Percentiles rank a stretch among this genome's conserved stretches.
These are phyloP conservation scores for Aspergillus eucalypticola DNA, from an alignment of 2,329 filamentous ascomycete genomes.

Conservation along the genomic window DNA sequence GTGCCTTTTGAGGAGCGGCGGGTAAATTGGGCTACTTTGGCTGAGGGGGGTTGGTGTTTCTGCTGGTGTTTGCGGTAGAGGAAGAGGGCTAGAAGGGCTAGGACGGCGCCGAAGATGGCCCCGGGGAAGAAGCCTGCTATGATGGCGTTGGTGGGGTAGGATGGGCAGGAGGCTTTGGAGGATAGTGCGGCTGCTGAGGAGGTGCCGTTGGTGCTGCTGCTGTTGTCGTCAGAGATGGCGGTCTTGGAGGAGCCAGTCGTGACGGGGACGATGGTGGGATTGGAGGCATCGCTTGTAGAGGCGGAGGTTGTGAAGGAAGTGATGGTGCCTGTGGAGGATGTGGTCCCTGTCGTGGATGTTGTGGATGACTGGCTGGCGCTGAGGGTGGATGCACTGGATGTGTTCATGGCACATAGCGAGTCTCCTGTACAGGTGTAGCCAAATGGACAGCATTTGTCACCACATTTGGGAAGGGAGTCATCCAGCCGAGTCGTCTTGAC, in stretches of 20 bases:
- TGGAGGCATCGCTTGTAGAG: constrained; percentile 22
- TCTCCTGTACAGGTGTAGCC: constrained; percentile 46
- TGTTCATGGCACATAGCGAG: constrained; percentile 31
- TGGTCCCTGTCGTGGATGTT: constrained; percentile 11
- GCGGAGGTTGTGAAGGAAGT: constrained; percentile 26
- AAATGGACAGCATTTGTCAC: constrained; percentile 47
- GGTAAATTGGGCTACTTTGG: constrained; percentile 30
- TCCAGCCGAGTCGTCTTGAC: constrained; percentile 47
- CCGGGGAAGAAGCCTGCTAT: constrained; percentile 51
- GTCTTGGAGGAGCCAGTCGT: background rate
- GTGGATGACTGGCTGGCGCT: constrained; percentile 15
- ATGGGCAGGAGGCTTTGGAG: constrained; percentile 30
- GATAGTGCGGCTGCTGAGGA: constrained; percentile 7
- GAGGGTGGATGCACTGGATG: constrained; percentile 24
- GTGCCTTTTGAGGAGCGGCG: constrained; percentile 36
- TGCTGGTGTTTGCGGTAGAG: constrained; percentile 36
- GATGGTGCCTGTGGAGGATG: constrained; percentile 20
- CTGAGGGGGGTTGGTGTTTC: constrained; percentile 17
- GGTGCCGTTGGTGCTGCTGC: constrained; percentile 13
- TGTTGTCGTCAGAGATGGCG: background rate
- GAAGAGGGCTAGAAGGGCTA: constrained; percentile 54
- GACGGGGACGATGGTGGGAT: constrained; percentile 7
- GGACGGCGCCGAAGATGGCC: constrained; percentile 48
- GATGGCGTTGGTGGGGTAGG: constrained; percentile 45
- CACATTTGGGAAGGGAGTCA: constrained; percentile 45